phyloP scores from a whole-genome alignment of 2,329 filamentous ascomycete species.

The Fusarium graminum region DNA sequence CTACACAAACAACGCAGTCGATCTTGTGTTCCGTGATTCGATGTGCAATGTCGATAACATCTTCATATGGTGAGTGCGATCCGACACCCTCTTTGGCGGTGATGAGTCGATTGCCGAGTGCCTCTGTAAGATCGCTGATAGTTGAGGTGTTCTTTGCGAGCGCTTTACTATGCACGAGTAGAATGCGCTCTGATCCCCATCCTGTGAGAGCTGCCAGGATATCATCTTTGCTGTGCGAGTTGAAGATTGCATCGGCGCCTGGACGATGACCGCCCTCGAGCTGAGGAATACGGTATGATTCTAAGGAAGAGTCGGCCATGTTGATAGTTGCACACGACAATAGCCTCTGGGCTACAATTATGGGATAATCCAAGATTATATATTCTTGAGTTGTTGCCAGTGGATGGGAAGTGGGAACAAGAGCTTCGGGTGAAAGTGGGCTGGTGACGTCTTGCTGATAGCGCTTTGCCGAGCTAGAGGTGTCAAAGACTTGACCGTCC shows the following conservation, averaged over 20 bases:
- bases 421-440: slow-evolving; percentile 7
- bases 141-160: slow-evolving; percentile 4
- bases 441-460: slow-evolving; percentile 21
- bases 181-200: neutral
- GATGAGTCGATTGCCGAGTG: neutral
- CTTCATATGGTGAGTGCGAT: slow-evolving; percentile 17
- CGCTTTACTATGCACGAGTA: slow-evolving; percentile 21
- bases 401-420: neutral
- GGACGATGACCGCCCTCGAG: slow-evolving; percentile 16
- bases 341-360: fast-evolving
- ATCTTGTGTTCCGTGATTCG: neutral
- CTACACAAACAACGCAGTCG: slow-evolving; percentile 16
- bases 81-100: slow-evolving; percentile 15
- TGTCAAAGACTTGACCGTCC: too few species aligned
- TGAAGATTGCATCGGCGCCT: slow-evolving; percentile 24
- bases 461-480: slow-evolving; percentile 17
- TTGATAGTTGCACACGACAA: neutral
- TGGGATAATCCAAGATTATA: neutral
- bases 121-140: neutral
- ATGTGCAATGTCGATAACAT: slow-evolving; percentile 23
- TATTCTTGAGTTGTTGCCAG: neutral
- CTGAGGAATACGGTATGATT: slow-evolving; percentile 11
- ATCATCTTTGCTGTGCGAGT: slow-evolving; percentile 18
- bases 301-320: neutral
- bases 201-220: neutral